phyloP scores from a whole-genome alignment of 2,329 filamentous ascomycete genomes.

The Epichloe bromicola region DNA sequence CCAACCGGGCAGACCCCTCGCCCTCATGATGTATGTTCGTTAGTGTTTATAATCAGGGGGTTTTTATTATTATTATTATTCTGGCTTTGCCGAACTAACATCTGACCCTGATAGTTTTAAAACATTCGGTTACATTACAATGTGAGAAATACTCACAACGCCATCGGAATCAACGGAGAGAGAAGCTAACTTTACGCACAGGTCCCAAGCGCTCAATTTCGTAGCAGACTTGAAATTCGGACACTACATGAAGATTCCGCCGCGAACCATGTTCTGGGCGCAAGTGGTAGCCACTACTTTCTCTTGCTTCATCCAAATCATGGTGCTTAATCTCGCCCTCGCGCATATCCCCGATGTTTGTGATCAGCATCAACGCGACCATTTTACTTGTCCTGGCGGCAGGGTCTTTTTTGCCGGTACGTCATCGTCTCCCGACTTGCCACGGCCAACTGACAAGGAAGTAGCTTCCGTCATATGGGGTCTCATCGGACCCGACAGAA shows the following conservation, averaged over 20 bases:
- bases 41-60: neutral
- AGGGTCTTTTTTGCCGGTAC: slow-evolving; percentile 49
- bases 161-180: neutral
- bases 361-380: slow-evolving; percentile 38
- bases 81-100: neutral
- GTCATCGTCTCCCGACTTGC: slow-evolving; percentile 2
- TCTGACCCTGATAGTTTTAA: slow-evolving; percentile 35
- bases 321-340: slow-evolving; percentile 50
- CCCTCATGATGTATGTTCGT: slow-evolving; percentile 51
- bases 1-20: slow-evolving; percentile 56
- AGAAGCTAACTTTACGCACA: slow-evolving; percentile 8
- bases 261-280: slow-evolving; percentile 51
- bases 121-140: slow-evolving; percentile 49
- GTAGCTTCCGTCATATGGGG: slow-evolving; percentile 55
- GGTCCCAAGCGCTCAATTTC: slow-evolving; percentile 50
- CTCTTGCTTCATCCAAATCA: slow-evolving; percentile 53
- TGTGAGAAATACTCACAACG: slow-evolving; percentile 21
- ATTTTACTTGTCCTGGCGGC: slow-evolving; percentile 51
- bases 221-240: slow-evolving; percentile 55
- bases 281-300: slow-evolving; percentile 54
- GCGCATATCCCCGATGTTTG: slow-evolving; percentile 52
- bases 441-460: neutral
- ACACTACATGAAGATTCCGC: slow-evolving; percentile 62
- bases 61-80: too few relatives aligned
- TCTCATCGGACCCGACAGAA: slow-evolving; percentile 47